Conservation (phyloP, 129 eudicot species). For the Artemisia argyi region DNA sequence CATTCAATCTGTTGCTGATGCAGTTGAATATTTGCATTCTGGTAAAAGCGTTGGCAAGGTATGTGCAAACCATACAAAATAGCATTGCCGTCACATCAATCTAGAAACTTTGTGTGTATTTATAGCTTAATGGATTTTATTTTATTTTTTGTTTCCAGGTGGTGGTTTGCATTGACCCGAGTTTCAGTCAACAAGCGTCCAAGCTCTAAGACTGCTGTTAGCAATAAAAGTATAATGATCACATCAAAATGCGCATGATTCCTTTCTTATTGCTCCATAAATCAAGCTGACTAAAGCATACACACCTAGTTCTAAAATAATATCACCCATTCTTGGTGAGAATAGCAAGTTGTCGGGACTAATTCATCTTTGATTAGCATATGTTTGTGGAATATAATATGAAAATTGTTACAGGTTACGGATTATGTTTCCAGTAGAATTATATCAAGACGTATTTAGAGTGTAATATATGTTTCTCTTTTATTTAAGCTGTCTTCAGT, state of each 20-base stretch:
- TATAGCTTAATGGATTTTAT: background rate
- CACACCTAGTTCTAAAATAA: background rate
- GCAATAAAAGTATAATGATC: slow-evolving; percentile 4
- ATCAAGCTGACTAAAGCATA: slow-evolving; percentile 5
- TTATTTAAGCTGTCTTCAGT: too few relatives aligned
- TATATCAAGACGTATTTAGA: background rate
- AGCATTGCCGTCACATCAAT: background rate
- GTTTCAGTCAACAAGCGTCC: slow-evolving; percentile 56
- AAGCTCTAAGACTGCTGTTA: slow-evolving; percentile 46
- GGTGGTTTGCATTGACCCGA: slow-evolving; percentile 83
- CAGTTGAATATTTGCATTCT: slow-evolving; percentile 96
- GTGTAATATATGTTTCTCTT: too few relatives aligned
- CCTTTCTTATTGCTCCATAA: background rate
- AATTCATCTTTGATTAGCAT: too few relatives aligned
- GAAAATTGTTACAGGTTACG: too few relatives aligned
- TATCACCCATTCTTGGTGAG: too few relatives aligned
- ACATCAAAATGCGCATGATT: background rate
- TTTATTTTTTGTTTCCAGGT: slow-evolving; percentile 45
- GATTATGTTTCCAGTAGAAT: too few relatives aligned
- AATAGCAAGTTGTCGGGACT: too few relatives aligned
- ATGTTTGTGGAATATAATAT: too few relatives aligned
- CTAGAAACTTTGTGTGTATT: background rate
- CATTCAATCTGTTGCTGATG: slow-evolving; percentile 67
- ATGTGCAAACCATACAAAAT: slow-evolving; percentile 7
- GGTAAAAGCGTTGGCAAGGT: slow-evolving; percentile 98